Conservation (phyloP, 2,329 filamentous ascomycete species). For the Chaetomiaceae sp. region DNA sequence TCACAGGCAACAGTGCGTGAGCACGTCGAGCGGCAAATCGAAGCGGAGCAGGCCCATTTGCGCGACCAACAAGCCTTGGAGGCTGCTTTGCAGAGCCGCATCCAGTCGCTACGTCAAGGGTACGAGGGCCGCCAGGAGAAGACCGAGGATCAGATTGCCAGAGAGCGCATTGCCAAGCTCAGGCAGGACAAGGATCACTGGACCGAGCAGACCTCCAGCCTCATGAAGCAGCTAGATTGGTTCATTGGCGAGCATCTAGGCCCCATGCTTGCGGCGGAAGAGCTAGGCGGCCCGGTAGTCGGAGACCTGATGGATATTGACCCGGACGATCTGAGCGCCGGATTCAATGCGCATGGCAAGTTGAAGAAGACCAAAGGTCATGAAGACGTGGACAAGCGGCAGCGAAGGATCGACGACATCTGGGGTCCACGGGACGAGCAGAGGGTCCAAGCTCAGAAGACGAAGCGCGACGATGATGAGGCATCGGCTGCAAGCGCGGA, state of each 20-base stretch:
- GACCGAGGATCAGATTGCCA: slow-evolving; percentile 54
- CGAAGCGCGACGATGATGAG: slow-evolving; percentile 34
- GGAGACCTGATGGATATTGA: slow-evolving; percentile 64
- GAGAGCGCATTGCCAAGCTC: slow-evolving; percentile 57
- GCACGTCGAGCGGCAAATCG: slow-evolving; percentile 41
- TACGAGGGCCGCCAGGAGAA: slow-evolving; percentile 52
- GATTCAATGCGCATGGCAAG: slow-evolving; percentile 55
- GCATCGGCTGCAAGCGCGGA: slow-evolving; percentile 47
- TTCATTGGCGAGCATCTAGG: slow-evolving; percentile 69
- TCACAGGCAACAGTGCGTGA: slow-evolving; percentile 39
- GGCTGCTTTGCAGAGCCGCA: slow-evolving; percentile 48
- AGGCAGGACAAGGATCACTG: slow-evolving; percentile 53
- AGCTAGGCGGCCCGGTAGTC: slow-evolving; percentile 75
- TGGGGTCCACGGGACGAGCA: slow-evolving; percentile 39
- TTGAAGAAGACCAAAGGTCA: slow-evolving; percentile 43
- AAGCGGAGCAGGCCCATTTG: slow-evolving; percentile 44
- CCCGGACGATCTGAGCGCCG: slow-evolving; percentile 51
- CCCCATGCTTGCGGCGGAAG: slow-evolving; percentile 73
- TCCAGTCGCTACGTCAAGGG: slow-evolving; percentile 52
- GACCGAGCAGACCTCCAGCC: slow-evolving; percentile 51
- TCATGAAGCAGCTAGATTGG: slow-evolving; percentile 58
- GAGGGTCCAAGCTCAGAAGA: slow-evolving; percentile 23
- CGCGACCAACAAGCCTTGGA: slow-evolving; percentile 52
- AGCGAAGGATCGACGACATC: slow-evolving; percentile 58
- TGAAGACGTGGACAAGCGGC: slow-evolving; percentile 44